phyloP scores from a whole-genome alignment of 1,284 basidiomycete species.

The Mycosarcoma mackinlayi region DNA sequence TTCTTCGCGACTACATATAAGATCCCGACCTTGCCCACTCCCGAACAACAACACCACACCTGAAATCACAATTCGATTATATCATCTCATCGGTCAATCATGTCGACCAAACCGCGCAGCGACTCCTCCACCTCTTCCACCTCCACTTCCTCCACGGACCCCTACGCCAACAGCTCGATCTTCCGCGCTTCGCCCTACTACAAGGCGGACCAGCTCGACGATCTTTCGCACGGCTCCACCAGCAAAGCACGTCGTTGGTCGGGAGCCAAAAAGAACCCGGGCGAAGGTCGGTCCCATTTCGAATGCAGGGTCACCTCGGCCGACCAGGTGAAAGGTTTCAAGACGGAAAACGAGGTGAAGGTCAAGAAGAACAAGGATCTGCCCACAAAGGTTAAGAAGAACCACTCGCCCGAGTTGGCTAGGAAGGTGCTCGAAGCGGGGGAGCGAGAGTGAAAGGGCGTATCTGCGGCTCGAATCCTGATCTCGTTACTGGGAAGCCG shows the following conservation, averaged over 20 bases:
- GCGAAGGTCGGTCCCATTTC: conserved; percentile 35
- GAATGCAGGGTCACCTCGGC: conserved; percentile 15
- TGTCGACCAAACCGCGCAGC: conserved; percentile 39
- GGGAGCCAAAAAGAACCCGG: conserved; percentile 37
- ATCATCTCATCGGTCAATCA: neutral
- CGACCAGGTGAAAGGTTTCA: conserved; percentile 16
- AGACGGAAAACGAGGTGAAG: conserved; percentile 20
- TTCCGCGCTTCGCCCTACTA: conserved; percentile 35
- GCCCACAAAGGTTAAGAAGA: conserved; percentile 38
- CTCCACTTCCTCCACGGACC: conserved; percentile 30
- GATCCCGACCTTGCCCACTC: neutral
- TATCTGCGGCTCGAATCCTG: too few relatives aligned
- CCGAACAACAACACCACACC: neutral
- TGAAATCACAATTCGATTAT: too few relatives aligned
- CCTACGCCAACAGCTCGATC: conserved; percentile 38
- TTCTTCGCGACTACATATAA: too few relatives aligned
- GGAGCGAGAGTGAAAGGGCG: conserved; percentile 4
- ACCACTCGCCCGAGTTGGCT: conserved; percentile 37
- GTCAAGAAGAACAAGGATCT: conserved; percentile 50
- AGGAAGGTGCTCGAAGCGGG: conserved; percentile 29
- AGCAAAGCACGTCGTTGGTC: conserved; percentile 40
- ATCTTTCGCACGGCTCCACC: conserved; percentile 42
- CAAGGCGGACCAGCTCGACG: conserved; percentile 41
- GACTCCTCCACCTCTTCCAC: conserved; percentile 21
- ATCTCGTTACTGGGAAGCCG: too few relatives aligned